Evolutionary conservation across 441 rosid genomes (phyloP), one percentile per base, ranked within the genome.

Genomic region (Eutrema salsugineum): DNA sequence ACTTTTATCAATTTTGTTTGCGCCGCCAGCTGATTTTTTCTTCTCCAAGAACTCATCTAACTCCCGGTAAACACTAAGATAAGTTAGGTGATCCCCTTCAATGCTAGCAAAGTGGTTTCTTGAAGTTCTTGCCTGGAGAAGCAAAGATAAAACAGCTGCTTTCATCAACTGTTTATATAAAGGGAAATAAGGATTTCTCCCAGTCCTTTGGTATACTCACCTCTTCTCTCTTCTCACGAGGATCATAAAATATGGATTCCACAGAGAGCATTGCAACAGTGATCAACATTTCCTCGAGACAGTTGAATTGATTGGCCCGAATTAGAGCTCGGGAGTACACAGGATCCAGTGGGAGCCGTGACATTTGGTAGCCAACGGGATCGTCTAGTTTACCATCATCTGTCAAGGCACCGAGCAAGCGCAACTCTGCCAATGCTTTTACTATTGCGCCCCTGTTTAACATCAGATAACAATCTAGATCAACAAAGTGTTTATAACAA

Each of bases 281-380:
- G 66, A 94, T 92, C 80, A 94, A 77, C 96, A 90, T 91, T 84
- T 92, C 99, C 78, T 90, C 96, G 68, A 94, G 82, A 81, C 98
- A 94, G 55, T 92, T 92, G 80, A 85, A 88, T 66, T 89, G 85
- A 78, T 86, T 87, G 48, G 96, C 99, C 67, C 83, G 77, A 70
- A 94, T 81, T 36, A 94, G 88, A 75, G 98, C 91, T 86, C 85
- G 92, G 66, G 98, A 88, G 81, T 87, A 90, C 42, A 89, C 80
- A 59, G 96, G 99, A 65, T 94, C 94, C 28, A 94, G 76, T 33
- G 99, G 99, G 50, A 94, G 89, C 77, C 91, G 94, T 68, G 94
- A 85, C 99, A 94, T 94, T 82, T 89, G 98, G 76, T 75, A 83
- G 62, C 98, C 99, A 40, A 78, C 80, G 30, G 97, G 99, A 76